Percentiles rank a stretch among this genome's conserved stretches.
Evolutionary conservation across 2,329 filamentous ascomycete species (phyloP).

Genomic region (Pseudomassariella vexata): DNA sequence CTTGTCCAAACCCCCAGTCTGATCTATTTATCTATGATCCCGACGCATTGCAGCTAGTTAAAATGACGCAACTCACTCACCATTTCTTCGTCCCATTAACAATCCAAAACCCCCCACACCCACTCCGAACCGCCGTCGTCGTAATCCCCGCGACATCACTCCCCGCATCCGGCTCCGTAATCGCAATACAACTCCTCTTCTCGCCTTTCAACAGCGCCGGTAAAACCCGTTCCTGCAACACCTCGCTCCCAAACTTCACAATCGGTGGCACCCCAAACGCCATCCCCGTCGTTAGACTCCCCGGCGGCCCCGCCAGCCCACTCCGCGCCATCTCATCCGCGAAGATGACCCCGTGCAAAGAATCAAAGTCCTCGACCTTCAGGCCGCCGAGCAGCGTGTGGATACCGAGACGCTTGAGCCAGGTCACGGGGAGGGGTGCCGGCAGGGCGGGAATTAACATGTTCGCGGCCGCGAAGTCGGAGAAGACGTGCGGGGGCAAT

Average conservation of each 20-base stretch:
- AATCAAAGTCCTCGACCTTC: slow-evolving; percentile 69
- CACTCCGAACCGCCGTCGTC: slow-evolving; percentile 57
- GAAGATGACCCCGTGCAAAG: slow-evolving; percentile 65
- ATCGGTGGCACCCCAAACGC: slow-evolving; percentile 69
- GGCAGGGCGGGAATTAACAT: slow-evolving; percentile 69
- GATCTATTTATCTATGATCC: too few species aligned
- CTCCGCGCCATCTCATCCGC: slow-evolving; percentile 63
- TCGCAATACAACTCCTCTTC: slow-evolving; percentile 68
- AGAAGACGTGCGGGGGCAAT: slow-evolving; percentile 59
- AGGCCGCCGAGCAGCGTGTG: slow-evolving; percentile 59
- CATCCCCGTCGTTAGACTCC: slow-evolving; percentile 64
- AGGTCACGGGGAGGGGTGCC: slow-evolving; percentile 61
- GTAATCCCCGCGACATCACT: slow-evolving; percentile 69
- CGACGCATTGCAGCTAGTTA: background rate
- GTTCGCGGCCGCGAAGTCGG: slow-evolving; percentile 56
- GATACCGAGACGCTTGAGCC: slow-evolving; percentile 61
- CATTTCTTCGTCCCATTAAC: slow-evolving; percentile 76
- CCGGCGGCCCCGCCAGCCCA: slow-evolving; percentile 58
- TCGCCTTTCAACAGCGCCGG: slow-evolving; percentile 62
- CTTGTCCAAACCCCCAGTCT: too few species aligned
- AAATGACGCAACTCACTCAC: slow-evolving; percentile 29
- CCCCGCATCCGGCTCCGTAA: slow-evolving; percentile 71
- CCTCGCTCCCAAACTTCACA: slow-evolving; percentile 58
- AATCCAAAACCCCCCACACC: slow-evolving; percentile 62
- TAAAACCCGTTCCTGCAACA: slow-evolving; percentile 60